Base-by-base conservation (phyloP, 2,329 filamentous ascomycete species). In the Alternaria conjuncta region DNA sequence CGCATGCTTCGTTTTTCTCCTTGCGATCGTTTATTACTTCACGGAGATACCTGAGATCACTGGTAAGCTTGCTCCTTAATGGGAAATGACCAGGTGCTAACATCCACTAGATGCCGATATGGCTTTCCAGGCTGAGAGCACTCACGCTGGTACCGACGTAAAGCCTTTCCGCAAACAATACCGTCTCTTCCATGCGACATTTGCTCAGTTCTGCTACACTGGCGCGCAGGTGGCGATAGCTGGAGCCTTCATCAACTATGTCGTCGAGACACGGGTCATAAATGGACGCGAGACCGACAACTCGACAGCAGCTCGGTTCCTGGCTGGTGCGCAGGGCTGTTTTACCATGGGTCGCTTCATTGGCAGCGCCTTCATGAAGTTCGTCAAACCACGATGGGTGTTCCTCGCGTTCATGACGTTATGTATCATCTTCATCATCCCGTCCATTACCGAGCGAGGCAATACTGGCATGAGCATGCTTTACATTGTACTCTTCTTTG, bases 201-300 rank as follows among this genome's bases (percentile, higher is more conserved):
- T 89, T 69, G 90, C 91, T 0, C 92, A 95, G 69, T 94, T 94
- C 79, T 92, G 89, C 76, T 96, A 95, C 77, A 90, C 92, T 0
- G 92, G 92, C 51, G 88, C 91, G 0, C 93, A 97, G 72, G 77
- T 86, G 6, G 85, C 83, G 2, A 82, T 86, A 26, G 84, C 84
- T 4, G 79, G 80, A 36, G 77, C 80, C 53, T 80, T 80, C 68
- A 81, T 79, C 65, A 79, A 79, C 79, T 86, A 79, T 71, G 81
- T 85, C 18, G 78, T 82, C 50, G 92, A 91, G 47, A 78, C 75
- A 2, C 65, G 78, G 6, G 18, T 71, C 18, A 60, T 58, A 26
- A 47, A 53, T 9, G 65, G 59, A 5, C 49, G 55, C 23, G 74
- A 73, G 0, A 76, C 81, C 7, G 82, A 89, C 6, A 50, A 25